phyloP scores from a whole-genome alignment of 1,284 basidiomycete species.

The Microbotryum violaceum region DNA sequence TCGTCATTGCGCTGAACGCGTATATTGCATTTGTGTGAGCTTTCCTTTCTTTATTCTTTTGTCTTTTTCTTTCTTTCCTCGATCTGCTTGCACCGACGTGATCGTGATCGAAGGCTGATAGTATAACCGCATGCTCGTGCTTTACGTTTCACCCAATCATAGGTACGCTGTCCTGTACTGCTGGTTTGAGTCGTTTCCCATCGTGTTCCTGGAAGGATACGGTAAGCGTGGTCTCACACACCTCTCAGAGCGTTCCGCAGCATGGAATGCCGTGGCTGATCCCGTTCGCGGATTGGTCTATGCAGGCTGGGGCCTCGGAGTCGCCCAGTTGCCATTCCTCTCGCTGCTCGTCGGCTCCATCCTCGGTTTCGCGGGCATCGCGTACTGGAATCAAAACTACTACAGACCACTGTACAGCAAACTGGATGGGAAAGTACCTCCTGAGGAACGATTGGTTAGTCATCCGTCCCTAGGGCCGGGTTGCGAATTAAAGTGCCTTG shows the following conservation, averaged over 20 bases:
- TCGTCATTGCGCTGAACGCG: conserved; percentile 33
- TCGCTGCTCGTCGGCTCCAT: conserved; percentile 35
- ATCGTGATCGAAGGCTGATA: no score
- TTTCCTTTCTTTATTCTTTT: no score
- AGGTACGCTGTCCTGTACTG: conserved; percentile 11
- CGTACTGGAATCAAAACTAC: conserved; percentile 32
- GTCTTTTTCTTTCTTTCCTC: no score
- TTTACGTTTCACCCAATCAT: no score
- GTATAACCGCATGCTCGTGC: no score
- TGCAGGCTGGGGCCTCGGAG: conserved; percentile 29
- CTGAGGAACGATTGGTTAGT: conserved; percentile 33
- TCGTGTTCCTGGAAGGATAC: conserved; percentile 3
- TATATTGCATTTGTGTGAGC: conserved; percentile 13
- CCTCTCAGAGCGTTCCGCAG: no score
- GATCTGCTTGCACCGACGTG: no score
- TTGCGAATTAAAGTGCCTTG: no score
- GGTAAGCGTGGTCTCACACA: no score
- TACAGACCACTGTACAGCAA: conserved; percentile 29
- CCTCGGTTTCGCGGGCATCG: conserved; percentile 30
- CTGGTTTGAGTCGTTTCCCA: conserved; percentile 16
- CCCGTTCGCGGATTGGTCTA: no score
- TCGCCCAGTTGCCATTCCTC: conserved; percentile 33
- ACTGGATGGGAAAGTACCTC: conserved; percentile 24
- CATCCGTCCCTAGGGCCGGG: no score
- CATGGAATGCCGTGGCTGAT: no score